phyloP scores from a whole-genome alignment of 164 flowering plant genomes.

The Aristolochia californica region DNA sequence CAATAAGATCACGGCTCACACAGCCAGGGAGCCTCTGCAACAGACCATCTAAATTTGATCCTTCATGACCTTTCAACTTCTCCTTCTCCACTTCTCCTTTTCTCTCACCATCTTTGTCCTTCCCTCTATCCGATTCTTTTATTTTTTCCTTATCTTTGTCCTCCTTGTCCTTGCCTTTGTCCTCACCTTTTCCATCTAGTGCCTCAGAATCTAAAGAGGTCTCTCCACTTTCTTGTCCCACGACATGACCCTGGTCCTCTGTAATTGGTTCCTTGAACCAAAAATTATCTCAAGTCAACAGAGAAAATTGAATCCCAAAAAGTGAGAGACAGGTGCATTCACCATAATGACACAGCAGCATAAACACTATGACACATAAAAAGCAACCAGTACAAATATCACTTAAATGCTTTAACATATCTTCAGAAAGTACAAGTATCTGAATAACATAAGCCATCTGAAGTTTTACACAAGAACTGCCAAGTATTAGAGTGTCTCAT shows the following conservation, averaged over 20 bases:
- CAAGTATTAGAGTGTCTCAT: no score
- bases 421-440: no score
- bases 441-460: no score
- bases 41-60: slow-evolving; percentile 73
- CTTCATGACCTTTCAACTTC: slow-evolving; percentile 71
- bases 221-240: slow-evolving; percentile 38
- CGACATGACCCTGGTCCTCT: slow-evolving; percentile 52
- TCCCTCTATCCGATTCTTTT: slow-evolving; percentile 66
- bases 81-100: slow-evolving; percentile 82
- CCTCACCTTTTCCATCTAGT: slow-evolving; percentile 48
- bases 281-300: slow-evolving; percentile 8
- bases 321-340: not conserved
- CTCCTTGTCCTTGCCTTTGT: slow-evolving; percentile 66
- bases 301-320: not conserved
- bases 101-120: slow-evolving; percentile 61
- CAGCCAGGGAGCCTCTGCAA: slow-evolving; percentile 93
- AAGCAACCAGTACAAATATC: no score
- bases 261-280: slow-evolving; percentile 41
- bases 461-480: no score
- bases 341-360: not conserved
- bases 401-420: no score
- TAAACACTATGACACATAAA: not conserved
- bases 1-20: slow-evolving; percentile 97
- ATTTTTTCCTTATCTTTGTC: slow-evolving; percentile 60
- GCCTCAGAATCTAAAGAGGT: slow-evolving; percentile 33